Evolutionary conservation across 306 rosid species (phyloP).

Genomic region (Prosopis cineraria): DNA sequence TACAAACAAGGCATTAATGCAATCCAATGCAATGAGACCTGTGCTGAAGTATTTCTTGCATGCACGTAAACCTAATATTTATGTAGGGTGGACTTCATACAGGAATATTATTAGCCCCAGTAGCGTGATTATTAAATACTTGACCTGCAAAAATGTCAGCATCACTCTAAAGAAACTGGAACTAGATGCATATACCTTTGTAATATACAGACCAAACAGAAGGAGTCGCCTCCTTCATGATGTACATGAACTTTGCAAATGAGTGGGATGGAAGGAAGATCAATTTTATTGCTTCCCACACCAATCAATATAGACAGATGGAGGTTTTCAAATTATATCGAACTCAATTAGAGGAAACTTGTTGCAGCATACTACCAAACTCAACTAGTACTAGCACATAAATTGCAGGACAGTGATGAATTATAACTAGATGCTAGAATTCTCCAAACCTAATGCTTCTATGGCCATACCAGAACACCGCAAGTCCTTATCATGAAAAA

Average conservation of each 20-base stretch:
- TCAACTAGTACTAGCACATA: not conserved
- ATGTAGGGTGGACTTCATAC: not conserved
- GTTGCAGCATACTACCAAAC: not conserved
- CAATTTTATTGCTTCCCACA: not conserved
- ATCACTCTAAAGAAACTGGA: not conserved
- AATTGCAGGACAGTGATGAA: not conserved
- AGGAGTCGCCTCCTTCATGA: not conserved
- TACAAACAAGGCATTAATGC: not conserved
- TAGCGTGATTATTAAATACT: not conserved
- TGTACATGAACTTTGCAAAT: not conserved
- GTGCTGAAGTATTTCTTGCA: not conserved
- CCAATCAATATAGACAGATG: conserved; percentile 1
- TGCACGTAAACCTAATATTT: not conserved
- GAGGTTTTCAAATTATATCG: not conserved
- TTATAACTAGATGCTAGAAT: not conserved
- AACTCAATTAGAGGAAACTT: not conserved
- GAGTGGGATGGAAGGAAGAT: not conserved
- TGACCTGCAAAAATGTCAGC: not conserved
- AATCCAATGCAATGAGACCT: not conserved
- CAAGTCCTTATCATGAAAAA: not conserved
- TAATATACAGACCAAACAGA: conserved; percentile 4
- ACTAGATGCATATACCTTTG: not conserved
- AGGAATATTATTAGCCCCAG: not conserved
- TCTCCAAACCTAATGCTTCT: not conserved
- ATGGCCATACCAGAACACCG: not conserved